Percentiles rank a stretch among this genome's conserved stretches.
phyloP scores from a whole-genome alignment of 805 yeast genomes.

The Tetrapisispora phaffii region DNA sequence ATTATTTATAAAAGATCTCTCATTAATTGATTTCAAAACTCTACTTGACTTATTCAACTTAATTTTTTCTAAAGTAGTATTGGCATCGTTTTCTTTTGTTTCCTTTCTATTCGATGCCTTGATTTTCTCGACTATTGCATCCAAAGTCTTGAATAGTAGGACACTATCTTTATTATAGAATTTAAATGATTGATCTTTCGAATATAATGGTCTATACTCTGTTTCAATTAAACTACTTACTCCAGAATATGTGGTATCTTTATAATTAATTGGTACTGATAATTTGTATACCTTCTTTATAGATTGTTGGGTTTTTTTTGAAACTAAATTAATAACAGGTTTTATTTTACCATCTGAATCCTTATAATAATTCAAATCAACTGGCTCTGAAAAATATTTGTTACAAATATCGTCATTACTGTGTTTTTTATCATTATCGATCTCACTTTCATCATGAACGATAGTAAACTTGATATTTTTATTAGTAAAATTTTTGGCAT shows the following conservation, averaged over 20 bases:
- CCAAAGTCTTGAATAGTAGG: not conserved
- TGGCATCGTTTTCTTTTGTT: not conserved
- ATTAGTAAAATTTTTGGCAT: not conserved
- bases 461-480: not conserved
- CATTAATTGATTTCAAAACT: not conserved
- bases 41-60: not conserved
- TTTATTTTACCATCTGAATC: conserved; percentile 6
- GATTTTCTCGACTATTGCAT: not conserved
- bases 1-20: not conserved
- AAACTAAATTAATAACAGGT: conserved; percentile 10
- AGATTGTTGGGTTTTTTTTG: conserved; percentile 2
- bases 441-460: conserved; percentile 3
- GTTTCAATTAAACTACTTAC: conserved; percentile 7
- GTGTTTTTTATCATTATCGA: conserved; percentile 1
- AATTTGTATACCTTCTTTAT: conserved; percentile 9
- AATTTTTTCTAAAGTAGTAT: not conserved
- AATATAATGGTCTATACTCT: conserved; percentile 5
- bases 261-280: conserved; percentile 5
- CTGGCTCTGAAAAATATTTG: not conserved
- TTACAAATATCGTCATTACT: conserved; percentile 1
- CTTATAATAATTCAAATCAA: conserved; percentile 7
- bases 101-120: not conserved
- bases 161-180: conserved; percentile 4
- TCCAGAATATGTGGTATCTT: conserved; percentile 2
- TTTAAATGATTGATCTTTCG: conserved; percentile 11